A percentile compares a stretch with the other conserved stretches of the same genome.
These are phyloP conservation scores for Melaleuca alternifolia DNA, from an alignment of 345 rosid species.

Conservation along the genomic window DNA sequence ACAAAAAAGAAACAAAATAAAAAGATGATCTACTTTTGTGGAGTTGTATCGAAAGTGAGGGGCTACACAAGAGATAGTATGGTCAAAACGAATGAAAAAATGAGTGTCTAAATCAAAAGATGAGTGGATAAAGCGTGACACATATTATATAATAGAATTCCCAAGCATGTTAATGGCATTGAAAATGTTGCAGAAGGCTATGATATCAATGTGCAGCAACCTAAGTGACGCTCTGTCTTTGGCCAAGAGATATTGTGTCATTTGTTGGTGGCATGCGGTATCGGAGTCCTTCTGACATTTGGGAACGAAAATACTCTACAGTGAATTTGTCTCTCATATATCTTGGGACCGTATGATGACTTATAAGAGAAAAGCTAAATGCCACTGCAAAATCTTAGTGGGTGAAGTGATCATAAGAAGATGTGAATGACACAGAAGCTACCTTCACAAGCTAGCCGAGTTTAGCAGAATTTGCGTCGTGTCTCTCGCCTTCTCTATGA, in stretches of 20 bases:
- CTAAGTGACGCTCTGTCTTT: too few species aligned
- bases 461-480: not conserved
- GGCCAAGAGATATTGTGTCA: not conserved
- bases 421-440: not conserved
- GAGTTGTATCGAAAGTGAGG: too few species aligned
- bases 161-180: not conserved
- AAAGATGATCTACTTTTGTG: too few species aligned
- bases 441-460: not conserved
- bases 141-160: not conserved
- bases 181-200: not conserved
- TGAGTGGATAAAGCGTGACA: not conserved
- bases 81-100: too few species aligned
- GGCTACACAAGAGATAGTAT: too few species aligned
- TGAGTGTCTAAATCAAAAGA: not conserved
- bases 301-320: too few species aligned
- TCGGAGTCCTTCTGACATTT: not conserved
- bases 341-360: not conserved
- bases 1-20: too few species aligned
- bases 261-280: not conserved
- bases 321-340: not conserved
- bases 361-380: not conserved
- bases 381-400: not conserved
- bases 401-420: not conserved
- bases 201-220: not conserved
- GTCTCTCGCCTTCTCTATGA: not conserved